A percentile compares a stretch with the other conserved stretches of the same genome.
Evolutionary conservation across 345 rosid genomes (phyloP).

Genomic region (Salix viminalis): DNA sequence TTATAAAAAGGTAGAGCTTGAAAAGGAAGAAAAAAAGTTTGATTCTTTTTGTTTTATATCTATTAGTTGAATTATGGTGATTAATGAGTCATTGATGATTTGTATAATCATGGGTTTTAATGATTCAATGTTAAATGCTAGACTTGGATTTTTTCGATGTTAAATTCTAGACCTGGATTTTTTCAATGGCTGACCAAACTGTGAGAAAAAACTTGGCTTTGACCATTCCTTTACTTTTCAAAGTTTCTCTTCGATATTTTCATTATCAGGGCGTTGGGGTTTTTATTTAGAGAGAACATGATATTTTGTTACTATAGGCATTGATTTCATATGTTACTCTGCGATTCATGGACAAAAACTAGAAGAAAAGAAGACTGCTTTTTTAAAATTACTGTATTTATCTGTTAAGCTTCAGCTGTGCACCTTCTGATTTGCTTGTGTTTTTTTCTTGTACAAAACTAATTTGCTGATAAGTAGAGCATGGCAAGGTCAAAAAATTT

Average conservation of each 20-base stretch:
- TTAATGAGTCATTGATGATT: slow-evolving; percentile 14
- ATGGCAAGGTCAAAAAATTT: slow-evolving; percentile 10
- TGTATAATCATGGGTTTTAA: neutral
- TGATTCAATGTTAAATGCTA: slow-evolving; percentile 28
- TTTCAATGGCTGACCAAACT: slow-evolving; percentile 18
- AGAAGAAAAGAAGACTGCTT: slow-evolving; percentile 17
- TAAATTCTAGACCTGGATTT: slow-evolving; percentile 28
- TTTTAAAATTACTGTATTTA: slow-evolving; percentile 16
- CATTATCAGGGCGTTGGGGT: slow-evolving; percentile 14
- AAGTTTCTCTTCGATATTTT: slow-evolving; percentile 11
- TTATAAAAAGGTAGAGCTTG: slow-evolving; percentile 30
- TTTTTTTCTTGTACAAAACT: neutral
- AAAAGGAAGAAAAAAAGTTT: neutral
- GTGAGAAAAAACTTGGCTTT: slow-evolving; percentile 21
- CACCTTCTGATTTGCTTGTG: neutral
- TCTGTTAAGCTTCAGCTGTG: slow-evolving; percentile 19
- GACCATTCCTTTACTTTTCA: slow-evolving; percentile 21
- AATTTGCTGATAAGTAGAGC: slow-evolving; percentile 6
- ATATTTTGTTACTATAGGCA: slow-evolving; percentile 6
- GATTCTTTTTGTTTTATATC: neutral
- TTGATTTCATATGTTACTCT: slow-evolving; percentile 11
- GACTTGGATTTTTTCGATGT: slow-evolving; percentile 26
- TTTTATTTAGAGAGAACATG: slow-evolving; percentile 6
- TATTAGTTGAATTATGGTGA: slow-evolving; percentile 11
- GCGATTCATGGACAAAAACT: slow-evolving; percentile 10